Evolutionary conservation across 1,284 basidiomycete species (phyloP).

Genomic region (Moesziomyces sp.): DNA sequence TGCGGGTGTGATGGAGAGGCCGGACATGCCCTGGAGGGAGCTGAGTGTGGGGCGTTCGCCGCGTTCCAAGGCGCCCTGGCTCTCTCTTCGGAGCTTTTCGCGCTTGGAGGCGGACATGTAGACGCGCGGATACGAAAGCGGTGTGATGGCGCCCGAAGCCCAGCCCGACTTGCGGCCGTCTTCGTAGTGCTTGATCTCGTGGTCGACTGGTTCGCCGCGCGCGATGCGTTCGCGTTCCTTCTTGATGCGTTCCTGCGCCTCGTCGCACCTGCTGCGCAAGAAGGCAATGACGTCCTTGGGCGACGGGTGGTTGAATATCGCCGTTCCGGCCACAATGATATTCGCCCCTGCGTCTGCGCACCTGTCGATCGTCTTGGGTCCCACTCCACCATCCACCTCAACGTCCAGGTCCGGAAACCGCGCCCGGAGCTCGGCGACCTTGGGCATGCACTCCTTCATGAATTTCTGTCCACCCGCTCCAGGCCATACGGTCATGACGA

Average conservation of each 20-base stretch:
- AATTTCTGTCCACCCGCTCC: slow-evolving; percentile 91
- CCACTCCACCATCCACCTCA: slow-evolving; percentile 96
- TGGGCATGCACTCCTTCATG: slow-evolving; percentile 88
- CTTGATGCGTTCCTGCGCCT: slow-evolving; percentile 63
- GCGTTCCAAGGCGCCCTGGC: slow-evolving; percentile 42
- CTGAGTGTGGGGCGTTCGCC: slow-evolving; percentile 32
- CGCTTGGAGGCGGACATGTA: slow-evolving; percentile 47
- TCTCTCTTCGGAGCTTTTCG: slow-evolving; percentile 46
- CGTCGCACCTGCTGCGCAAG: slow-evolving; percentile 58
- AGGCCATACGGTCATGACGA: slow-evolving; percentile 68
- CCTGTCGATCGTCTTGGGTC: slow-evolving; percentile 85
- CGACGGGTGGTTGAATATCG: slow-evolving; percentile 85
- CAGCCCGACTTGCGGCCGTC: slow-evolving; percentile 38
- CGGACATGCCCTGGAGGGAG: slow-evolving; percentile 30
- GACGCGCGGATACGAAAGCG: slow-evolving; percentile 47
- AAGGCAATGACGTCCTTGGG: slow-evolving; percentile 73
- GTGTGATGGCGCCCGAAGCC: slow-evolving; percentile 42
- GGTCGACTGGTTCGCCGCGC: slow-evolving; percentile 49
- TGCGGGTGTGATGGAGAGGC: slow-evolving; percentile 34
- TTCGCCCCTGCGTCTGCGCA: slow-evolving; percentile 89
- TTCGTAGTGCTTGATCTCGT: slow-evolving; percentile 52
- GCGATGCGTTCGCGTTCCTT: slow-evolving; percentile 59
- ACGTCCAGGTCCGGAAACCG: slow-evolving; percentile 90
- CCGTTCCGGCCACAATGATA: slow-evolving; percentile 97
- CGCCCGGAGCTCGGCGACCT: slow-evolving; percentile 85